A percentile compares a stretch with the other conserved stretches of the same genome.
Evolutionary conservation across 129 eudicot genomes (phyloP).

Genomic region (Ambrosia trifida): DNA sequence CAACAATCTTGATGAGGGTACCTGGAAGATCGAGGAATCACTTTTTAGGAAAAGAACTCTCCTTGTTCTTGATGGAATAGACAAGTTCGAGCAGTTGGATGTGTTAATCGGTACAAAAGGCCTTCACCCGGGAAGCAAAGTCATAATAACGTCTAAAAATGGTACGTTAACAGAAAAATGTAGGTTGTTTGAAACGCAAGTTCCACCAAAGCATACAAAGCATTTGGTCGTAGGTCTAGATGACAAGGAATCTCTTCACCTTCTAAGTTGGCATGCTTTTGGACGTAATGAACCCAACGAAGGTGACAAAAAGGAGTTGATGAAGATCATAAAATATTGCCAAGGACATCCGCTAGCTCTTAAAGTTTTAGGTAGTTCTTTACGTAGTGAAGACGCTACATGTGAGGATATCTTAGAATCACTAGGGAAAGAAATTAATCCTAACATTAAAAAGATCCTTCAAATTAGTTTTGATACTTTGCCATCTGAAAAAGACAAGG

Average conservation of each 20-base stretch:
- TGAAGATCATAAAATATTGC: not conserved
- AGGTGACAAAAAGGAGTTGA: not conserved
- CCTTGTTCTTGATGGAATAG: slow-evolving; percentile 3
- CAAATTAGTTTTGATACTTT: slow-evolving; percentile 17
- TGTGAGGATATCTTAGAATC: not conserved
- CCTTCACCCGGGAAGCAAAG: no score
- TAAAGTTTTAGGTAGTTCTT: not conserved
- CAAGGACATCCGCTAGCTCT: slow-evolving; percentile 13
- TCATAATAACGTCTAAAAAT: slow-evolving; percentile 32
- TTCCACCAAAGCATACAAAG: slow-evolving; percentile 8
- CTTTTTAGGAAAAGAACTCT: slow-evolving; percentile 3
- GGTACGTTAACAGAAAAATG: not conserved
- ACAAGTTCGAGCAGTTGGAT: not conserved
- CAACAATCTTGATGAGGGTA: slow-evolving; percentile 11
- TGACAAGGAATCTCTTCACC: not conserved
- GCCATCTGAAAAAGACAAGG: slow-evolving; percentile 21
- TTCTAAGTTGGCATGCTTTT: slow-evolving; percentile 13
- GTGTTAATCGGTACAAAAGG: slow-evolving; percentile 15
- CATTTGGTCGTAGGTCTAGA: not conserved
- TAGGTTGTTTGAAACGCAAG: not conserved
- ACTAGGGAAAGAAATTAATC: slow-evolving; percentile 6
- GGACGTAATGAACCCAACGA: not conserved
- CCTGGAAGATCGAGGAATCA: not conserved
- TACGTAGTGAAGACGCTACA: not conserved
- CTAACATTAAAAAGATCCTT: slow-evolving; percentile 2